Conservation (phyloP, 768 basidiomycete species). For the Russula brevipes region DNA sequence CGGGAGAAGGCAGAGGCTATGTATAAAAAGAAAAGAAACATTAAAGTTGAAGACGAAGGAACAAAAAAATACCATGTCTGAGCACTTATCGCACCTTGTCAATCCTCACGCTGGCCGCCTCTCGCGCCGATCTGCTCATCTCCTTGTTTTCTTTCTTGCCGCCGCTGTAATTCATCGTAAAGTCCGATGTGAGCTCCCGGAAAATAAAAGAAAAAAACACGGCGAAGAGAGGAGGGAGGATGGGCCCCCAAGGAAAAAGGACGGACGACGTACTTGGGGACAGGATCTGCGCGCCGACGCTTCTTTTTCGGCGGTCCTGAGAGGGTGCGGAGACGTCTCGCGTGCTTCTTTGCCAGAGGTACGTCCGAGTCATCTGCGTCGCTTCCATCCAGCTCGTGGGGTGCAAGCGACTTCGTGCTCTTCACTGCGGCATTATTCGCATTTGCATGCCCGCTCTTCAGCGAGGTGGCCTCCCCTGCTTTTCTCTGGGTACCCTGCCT, state of each 20-base stretch:
- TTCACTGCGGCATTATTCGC: no score
- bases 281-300: neutral
- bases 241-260: no score
- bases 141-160: slow-evolving; percentile 8
- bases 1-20: slow-evolving; percentile 3
- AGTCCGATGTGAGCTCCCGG: neutral
- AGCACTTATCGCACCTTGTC: neutral
- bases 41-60: no score
- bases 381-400: neutral
- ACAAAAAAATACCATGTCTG: neutral
- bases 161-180: neutral
- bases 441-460: neutral
- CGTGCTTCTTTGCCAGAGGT: slow-evolving; percentile 6
- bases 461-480: no score
- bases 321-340: neutral
- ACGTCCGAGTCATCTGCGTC: neutral
- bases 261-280: neutral
- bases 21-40: neutral
- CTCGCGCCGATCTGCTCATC: neutral
- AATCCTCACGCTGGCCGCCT: neutral
- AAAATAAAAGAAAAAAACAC: no score
- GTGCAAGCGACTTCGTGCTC: neutral
- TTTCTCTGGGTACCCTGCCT: neutral
- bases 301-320: slow-evolving; percentile 1
- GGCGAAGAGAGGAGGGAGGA: neutral